Evolutionary conservation across 129 eudicot genomes (phyloP).

Genomic region (Saussurea involucrata): DNA sequence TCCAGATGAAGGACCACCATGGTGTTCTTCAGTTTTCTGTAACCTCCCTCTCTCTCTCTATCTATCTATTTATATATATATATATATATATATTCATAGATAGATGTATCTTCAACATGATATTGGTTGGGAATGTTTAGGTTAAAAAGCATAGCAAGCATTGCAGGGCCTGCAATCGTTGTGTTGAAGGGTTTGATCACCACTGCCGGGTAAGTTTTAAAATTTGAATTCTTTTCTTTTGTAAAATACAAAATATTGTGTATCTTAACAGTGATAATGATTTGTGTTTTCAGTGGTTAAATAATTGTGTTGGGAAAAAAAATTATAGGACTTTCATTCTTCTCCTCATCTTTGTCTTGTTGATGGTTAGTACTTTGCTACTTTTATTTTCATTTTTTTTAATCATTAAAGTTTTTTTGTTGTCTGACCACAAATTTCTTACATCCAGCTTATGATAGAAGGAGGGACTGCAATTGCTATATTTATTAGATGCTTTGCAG

Average conservation of each 20-base stretch:
- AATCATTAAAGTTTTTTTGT: neutral
- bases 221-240: neutral
- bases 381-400: neutral
- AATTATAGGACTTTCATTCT: conserved; percentile 84
- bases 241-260: neutral
- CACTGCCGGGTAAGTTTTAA: conserved; percentile 75
- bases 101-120: neutral
- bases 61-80: too few relatives aligned
- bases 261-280: conserved; percentile 6
- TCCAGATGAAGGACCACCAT: too few relatives aligned
- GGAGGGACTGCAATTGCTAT: conserved; percentile 90
- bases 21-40: too few relatives aligned
- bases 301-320: conserved; percentile 89
- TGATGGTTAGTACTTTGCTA: conserved; percentile 57
- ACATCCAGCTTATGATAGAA: conserved; percentile 65
- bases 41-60: too few relatives aligned
- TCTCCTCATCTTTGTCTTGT: conserved; percentile 58
- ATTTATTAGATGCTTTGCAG: conserved; percentile 75
- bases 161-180: conserved; percentile 92
- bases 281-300: conserved; percentile 72
- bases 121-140: conserved; percentile 21
- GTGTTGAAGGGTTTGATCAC: conserved; percentile 98
- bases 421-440: conserved; percentile 8
- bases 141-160: conserved; percentile 92
- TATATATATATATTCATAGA: neutral